Evolutionary conservation across 345 rosid genomes (phyloP), one percentile per base, ranked within the genome.

Genomic region (Abelmoschus esculentus): DNA sequence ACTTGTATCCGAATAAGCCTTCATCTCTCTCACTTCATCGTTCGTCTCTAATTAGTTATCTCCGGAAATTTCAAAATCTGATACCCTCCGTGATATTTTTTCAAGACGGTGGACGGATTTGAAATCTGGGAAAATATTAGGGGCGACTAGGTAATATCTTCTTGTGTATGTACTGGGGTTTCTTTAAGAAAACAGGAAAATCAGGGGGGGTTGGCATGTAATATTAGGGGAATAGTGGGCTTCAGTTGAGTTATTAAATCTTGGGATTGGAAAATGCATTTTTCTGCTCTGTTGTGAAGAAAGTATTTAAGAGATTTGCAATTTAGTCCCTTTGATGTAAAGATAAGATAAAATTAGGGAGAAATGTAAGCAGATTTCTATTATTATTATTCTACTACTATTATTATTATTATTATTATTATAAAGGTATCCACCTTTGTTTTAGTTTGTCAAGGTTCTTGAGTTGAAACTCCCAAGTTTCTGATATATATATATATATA

Each of bases 21-120:
- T 10, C 32, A 6, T 46, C 58, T 70, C 58, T 61, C 18, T 70
- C 65, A 14, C 38, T 28, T 8, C 22, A 66, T 29, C 40, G n/a
- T 32, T 72, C 54, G 69, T 72, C 62, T 72, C 61, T 53, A 4
- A 15, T 52, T 61, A 65, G 61, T 49, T 36, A 61, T 54, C 69
- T 54, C 38, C 52, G 17, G 58, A 4, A 5, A 7, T 73, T 73
- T 32, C 72, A 47, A 17, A 52, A 11, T 67, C 42, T 28, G 8
- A 32, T 46, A 10, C 22, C 55, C 49, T 26, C 76, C 67, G 72
- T 47, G 18, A 44, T 46, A 66, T 62, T 72, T 65, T 73, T 63
- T 58, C 46, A 18, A 66, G 60, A 67, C 70, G 62, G 68, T 55
- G 57, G 76, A 53, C 6, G 66, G 76, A 58, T 66, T 44, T 44